Evolutionary conservation across 129 eudicot species (phyloP), one percentile per base, ranked within the genome.

Genomic region (Artemisia tridentata): DNA sequence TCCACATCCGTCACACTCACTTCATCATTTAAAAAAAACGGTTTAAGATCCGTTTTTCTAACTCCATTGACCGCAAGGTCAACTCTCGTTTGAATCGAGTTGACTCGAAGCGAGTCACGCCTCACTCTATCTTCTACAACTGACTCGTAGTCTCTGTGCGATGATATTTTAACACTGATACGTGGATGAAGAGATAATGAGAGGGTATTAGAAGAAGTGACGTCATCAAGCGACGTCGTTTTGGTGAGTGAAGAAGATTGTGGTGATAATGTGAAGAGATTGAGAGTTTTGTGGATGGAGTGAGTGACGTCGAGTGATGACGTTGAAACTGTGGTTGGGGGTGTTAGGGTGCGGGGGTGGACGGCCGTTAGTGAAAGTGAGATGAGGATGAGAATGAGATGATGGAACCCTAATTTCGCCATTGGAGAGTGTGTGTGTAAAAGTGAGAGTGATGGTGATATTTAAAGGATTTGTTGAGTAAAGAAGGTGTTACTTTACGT

Each of bases 51-150:
- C 29, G 96, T 38, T 19, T 27, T 65, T 0, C 10, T 9, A 19
- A 85, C 52, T 5, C 96, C 97, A 1, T 72, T 52, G 38, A 84
- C 53, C 25, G 82, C 87, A 53, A 90, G 86, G 77, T 84, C 85
- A 45, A 93, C 0, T 34, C 86, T 72, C 34, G 86, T 77, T 12
- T 78, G 87, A 4, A 93, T 80, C 49, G 99, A 83, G 7, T 77
- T 79, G 13, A 85, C 88, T 48, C 97, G 88, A 7, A 77, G 75
- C 0, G 96, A 82, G 92, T 93, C 99, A 6, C 97, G 99, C 2
- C 53, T 81, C 80, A 93, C 86, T 63, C 97, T 84, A 23, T 84
- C 74, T 29, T 72, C 50, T 0, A 76, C 77, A 4, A 86, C 73
- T 1, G 90, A 68, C 61, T 55, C 66, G 85, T 89, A 89, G 70